Percentiles rank a stretch among this genome's conserved stretches.
Evolutionary conservation across 1,139 yeast genomes (phyloP).

Genomic region (Spencermartinsiella ligniputridi): DNA sequence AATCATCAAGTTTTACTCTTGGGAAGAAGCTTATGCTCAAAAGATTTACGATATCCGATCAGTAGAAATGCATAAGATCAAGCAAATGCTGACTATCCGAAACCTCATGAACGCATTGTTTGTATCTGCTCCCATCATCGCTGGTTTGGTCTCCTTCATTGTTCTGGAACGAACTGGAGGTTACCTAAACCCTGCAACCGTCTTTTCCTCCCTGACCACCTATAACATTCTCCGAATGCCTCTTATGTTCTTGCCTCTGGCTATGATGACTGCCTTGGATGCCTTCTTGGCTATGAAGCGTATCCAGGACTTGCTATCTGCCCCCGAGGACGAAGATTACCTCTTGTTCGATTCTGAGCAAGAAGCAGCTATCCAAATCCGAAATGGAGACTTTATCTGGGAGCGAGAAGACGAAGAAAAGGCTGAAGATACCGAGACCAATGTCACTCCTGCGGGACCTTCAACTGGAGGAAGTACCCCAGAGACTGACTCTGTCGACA

Average conservation of each 20-base stretch:
- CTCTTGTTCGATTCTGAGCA: constrained; percentile 31
- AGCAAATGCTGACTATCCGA: constrained; percentile 36
- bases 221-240: constrained; percentile 71
- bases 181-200: constrained; percentile 56
- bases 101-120: constrained; percentile 55
- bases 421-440: constrained; percentile 22
- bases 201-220: constrained; percentile 76
- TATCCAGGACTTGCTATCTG: constrained; percentile 50
- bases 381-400: constrained; percentile 65
- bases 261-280: constrained; percentile 58
- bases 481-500: constrained; percentile 14
- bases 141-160: constrained; percentile 72
- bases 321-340: constrained; percentile 36
- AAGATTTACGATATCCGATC: constrained; percentile 45
- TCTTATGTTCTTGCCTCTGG: constrained; percentile 65
- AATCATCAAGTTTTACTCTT: constrained; percentile 66
- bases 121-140: constrained; percentile 60
- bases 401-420: constrained; percentile 40
- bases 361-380: constrained; percentile 40
- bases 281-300: constrained; percentile 62
- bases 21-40: constrained; percentile 61
- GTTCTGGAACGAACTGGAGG: constrained; percentile 56
- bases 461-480: constrained; percentile 28
- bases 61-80: constrained; percentile 39
- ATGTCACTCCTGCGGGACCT: constrained; percentile 9